These are phyloP conservation scores for Suillus placidus DNA, from an alignment of 768 basidiomycete genomes.

Conservation along the genomic window DNA sequence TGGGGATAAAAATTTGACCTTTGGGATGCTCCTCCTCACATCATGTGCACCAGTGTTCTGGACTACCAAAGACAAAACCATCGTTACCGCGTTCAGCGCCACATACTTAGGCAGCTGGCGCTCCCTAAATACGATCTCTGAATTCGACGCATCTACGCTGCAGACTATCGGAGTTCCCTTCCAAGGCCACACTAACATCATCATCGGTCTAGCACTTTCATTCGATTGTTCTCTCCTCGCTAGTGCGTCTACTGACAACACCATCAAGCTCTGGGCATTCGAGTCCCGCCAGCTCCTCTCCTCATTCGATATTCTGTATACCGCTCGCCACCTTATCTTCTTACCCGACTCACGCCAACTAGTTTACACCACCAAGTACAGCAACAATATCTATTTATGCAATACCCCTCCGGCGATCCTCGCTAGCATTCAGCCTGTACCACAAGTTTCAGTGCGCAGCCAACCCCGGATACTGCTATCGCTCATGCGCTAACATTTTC, in stretches of 20 bases:
- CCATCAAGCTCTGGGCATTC: slow-evolving; percentile 16
- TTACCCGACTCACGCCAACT: neutral
- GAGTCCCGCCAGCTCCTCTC: slow-evolving; percentile 1
- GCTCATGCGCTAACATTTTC: neutral
- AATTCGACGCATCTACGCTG: neutral
- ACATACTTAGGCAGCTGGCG: too few species aligned
- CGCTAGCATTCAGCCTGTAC: too few species aligned
- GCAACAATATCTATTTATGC: neutral
- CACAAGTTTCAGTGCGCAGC: too few species aligned
- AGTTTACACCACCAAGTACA: neutral
- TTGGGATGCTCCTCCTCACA: too few species aligned
- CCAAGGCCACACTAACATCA: neutral
- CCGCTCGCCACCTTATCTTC: neutral
- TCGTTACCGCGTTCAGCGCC: neutral
- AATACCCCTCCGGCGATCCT: neutral
- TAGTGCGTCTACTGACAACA: slow-evolving; percentile 12
- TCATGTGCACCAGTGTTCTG: neutral
- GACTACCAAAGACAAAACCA: neutral
- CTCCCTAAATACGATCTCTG: neutral
- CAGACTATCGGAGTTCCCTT: neutral
- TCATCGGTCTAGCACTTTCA: slow-evolving; percentile 1
- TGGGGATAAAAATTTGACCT: too few species aligned
- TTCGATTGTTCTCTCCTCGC: slow-evolving; percentile 7
- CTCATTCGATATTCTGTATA: neutral
- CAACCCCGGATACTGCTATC: too few species aligned